Conservation (phyloP, 352 stramenopile species). For the Thalassiosira gravida region DNA sequence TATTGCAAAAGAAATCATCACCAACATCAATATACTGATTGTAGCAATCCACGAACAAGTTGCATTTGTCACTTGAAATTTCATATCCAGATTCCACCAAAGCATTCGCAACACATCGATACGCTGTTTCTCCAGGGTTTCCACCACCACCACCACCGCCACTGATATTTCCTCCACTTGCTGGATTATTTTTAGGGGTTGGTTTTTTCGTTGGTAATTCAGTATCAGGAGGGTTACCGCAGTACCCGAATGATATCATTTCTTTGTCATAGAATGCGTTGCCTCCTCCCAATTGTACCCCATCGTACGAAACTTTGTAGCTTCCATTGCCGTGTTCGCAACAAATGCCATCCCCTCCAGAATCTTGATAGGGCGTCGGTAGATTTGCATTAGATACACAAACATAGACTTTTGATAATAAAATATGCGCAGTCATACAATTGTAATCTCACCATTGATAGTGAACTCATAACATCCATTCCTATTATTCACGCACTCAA, state of each 20-base stretch:
- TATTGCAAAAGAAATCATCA: slow-evolving; percentile 59
- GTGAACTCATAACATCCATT: slow-evolving; percentile 61
- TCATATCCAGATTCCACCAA: slow-evolving; percentile 46
- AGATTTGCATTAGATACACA: background rate
- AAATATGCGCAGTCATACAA: background rate
- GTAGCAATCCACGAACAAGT: slow-evolving; percentile 46
- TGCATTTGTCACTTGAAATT: slow-evolving; percentile 55
- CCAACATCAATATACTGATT: slow-evolving; percentile 53
- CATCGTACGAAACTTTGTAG: slow-evolving; percentile 51
- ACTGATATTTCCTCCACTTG: slow-evolving; percentile 7
- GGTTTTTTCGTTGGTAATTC: slow-evolving; percentile 40
- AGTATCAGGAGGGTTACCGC: slow-evolving; percentile 39
- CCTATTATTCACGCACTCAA: slow-evolving; percentile 47
- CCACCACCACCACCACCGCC: slow-evolving; percentile 4
- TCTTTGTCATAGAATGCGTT: slow-evolving; percentile 47
- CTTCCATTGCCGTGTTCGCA: slow-evolving; percentile 41
- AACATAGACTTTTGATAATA: slow-evolving; percentile 14
- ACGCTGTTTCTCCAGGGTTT: slow-evolving; percentile 15
- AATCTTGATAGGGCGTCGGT: slow-evolving; percentile 30
- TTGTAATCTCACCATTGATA: slow-evolving; percentile 39
- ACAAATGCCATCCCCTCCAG: slow-evolving; percentile 68
- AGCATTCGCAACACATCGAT: slow-evolving; percentile 33
- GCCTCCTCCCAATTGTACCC: slow-evolving; percentile 30
- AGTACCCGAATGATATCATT: slow-evolving; percentile 44
- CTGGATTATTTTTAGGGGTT: slow-evolving; percentile 12